phyloP scores from a whole-genome alignment of 305 asterid genomes.

The Fraxinus floribunda region DNA sequence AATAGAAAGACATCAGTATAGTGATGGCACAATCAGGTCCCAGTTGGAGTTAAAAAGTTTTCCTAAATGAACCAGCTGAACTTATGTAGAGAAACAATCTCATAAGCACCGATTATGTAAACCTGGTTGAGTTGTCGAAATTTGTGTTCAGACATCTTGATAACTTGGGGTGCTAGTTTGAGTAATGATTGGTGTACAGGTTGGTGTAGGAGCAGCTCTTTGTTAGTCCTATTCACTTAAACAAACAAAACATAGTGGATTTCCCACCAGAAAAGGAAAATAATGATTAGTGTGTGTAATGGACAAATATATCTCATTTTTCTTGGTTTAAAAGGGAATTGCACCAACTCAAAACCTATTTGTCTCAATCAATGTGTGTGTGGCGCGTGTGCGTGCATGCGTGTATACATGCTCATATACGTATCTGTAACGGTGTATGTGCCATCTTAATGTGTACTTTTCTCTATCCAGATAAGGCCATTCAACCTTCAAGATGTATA shows the following conservation, averaged over 20 bases:
- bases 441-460: not conserved
- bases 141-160: not conserved
- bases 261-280: slow-evolving; percentile 38
- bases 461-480: slow-evolving; percentile 8
- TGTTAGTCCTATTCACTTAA: slow-evolving; percentile 37
- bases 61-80: not conserved
- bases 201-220: slow-evolving; percentile 24
- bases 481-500: not conserved
- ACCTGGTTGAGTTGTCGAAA: not conserved
- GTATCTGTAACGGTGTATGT: slow-evolving; percentile 3
- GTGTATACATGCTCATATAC: slow-evolving; percentile 20
- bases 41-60: slow-evolving; percentile 9
- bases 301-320: slow-evolving; percentile 26
- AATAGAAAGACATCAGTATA: slow-evolving; percentile 19
- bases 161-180: not conserved
- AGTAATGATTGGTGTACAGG: slow-evolving; percentile 33
- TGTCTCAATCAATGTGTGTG: not conserved
- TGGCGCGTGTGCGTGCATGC: not conserved
- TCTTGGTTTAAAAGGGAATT: slow-evolving; percentile 23
- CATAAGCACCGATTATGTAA: not conserved
- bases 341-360: not conserved
- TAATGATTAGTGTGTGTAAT: slow-evolving; percentile 33
- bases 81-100: not conserved
- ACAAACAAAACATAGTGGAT: slow-evolving; percentile 51
- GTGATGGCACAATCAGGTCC: slow-evolving; percentile 31